These are phyloP conservation scores for Plasmodium coatneyi DNA, from an alignment of 169 alveolate genomes.

Conservation along the genomic window DNA sequence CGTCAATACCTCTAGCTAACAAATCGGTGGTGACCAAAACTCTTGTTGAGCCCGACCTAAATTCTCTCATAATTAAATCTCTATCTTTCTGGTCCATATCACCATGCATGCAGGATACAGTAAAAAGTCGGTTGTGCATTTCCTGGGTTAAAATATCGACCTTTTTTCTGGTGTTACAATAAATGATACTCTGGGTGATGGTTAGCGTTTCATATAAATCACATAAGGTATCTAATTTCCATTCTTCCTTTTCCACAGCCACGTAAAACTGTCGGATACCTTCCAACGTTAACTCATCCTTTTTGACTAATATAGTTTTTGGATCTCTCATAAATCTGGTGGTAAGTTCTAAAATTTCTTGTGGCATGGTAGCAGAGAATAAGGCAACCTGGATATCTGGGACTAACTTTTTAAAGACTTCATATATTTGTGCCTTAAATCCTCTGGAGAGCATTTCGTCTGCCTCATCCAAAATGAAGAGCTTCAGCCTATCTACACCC, in stretches of 20 bases:
- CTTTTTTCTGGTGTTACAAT: slow-evolving; percentile 97
- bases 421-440: slow-evolving; percentile 97
- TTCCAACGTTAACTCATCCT: slow-evolving; percentile 98
- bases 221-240: slow-evolving; percentile 98
- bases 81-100: slow-evolving; percentile 98
- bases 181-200: slow-evolving; percentile 98
- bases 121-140: slow-evolving; percentile 97
- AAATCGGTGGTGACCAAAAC: slow-evolving; percentile 98
- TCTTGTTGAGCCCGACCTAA: slow-evolving; percentile 96
- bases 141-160: slow-evolving; percentile 98
- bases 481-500: slow-evolving; percentile 94
- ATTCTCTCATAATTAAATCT: slow-evolving; percentile 97
- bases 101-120: slow-evolving; percentile 97
- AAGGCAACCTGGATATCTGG: slow-evolving; percentile 96
- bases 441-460: slow-evolving; percentile 99
- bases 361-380: slow-evolving; percentile 99
- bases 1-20: slow-evolving; percentile 99
- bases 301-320: slow-evolving; percentile 96
- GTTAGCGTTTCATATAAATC: slow-evolving; percentile 98
- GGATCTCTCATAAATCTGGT: slow-evolving; percentile 98
- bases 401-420: slow-evolving; percentile 97
- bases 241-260: slow-evolving; percentile 98
- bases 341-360: slow-evolving; percentile 97
- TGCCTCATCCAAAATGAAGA: slow-evolving; percentile 98
- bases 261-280: slow-evolving; percentile 98